Evolutionary conservation across 495 filamentous ascomycete species (phyloP), one percentile per base, ranked within the genome.

Genomic region (Apiosordaria backusii): DNA sequence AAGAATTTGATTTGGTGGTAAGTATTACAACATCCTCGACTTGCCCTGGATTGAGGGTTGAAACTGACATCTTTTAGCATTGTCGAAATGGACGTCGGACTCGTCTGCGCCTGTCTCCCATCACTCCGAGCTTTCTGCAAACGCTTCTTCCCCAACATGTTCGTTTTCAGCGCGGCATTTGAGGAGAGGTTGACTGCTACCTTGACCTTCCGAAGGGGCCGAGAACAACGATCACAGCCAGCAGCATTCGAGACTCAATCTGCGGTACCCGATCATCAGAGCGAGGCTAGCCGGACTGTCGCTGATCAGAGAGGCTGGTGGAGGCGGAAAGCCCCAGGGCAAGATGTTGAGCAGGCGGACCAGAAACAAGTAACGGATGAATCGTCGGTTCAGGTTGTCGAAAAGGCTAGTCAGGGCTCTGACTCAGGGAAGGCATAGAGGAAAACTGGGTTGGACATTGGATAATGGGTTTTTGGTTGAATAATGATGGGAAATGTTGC

Each of bases 1-100:
- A 18, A 18, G 16, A 76, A 75, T 67, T 29, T 75, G 3, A 71
- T 71, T 24, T 76, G 69, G 71, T 71, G 68, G 74, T 74, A 64
- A 1, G 72, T 70, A 21, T 23, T 22, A 19, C n/a, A 4, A 9
- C 19, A 18, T 13, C n/a, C 19, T 13, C 4, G 23, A 57, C 9
- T 13, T 9, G 9, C 53, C 9, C 9, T 55, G n/a, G 19, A 57
- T 25, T 22, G 55, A 57, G 4, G 16, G n/a, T 57, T 57, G 19
- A 25, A 60, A 16, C 55, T 57, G 50, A 52, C 55, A 57, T 45
- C 4, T 1, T 16, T 0, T 62, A 76, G 74, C 53, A 57, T 77
- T 21, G 58, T 71, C 24, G 71, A 73, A 50, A 61, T 68, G 63
- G 61, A 73, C 69, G 16, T 65, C 52, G 71, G 71, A 60, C 62